phyloP scores from a whole-genome alignment of 2,329 filamentous ascomycete genomes.

The Penicillium brasilianum region DNA sequence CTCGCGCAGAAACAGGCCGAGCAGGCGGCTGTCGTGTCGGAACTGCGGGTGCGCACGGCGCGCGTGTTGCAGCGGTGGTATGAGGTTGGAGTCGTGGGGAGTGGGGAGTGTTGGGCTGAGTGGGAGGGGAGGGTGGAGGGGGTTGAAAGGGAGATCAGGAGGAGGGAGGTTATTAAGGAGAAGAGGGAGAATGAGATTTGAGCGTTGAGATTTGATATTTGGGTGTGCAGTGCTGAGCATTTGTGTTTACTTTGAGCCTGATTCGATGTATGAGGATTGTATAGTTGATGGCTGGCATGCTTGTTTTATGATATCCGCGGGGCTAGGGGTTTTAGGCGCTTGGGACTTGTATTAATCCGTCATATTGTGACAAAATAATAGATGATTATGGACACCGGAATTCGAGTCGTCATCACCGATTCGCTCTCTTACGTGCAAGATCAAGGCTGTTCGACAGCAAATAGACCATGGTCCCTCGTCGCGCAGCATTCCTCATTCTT shows the following conservation, averaged over 20 bases:
- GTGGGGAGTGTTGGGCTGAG: conserved; percentile 71
- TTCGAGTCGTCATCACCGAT: background rate
- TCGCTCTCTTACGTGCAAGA: background rate
- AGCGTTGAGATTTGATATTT: conserved; percentile 46
- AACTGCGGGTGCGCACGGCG: conserved; percentile 50
- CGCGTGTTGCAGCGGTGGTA: conserved; percentile 72
- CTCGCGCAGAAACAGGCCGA: conserved; percentile 44
- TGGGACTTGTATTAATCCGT: background rate
- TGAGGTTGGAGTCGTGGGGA: conserved; percentile 70
- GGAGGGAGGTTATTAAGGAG: conserved; percentile 64
- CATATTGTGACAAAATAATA: background rate
- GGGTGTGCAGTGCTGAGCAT: background rate
- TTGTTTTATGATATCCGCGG: conserved; percentile 2
- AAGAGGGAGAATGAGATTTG: conserved; percentile 57
- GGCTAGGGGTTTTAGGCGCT: background rate
- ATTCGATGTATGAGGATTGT: background rate
- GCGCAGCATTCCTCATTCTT: background rate
- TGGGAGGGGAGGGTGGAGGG: conserved; percentile 70
- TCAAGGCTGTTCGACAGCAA: background rate
- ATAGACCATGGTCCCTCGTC: background rate
- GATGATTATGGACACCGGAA: background rate
- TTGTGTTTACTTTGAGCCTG: conserved; percentile 21
- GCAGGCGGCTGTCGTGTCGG: conserved; percentile 47
- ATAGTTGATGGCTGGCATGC: background rate
- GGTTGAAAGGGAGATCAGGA: conserved; percentile 68